These are phyloP conservation scores for Trametes hirsuta DNA, from an alignment of 1,284 basidiomycete species.

Conservation along the genomic window DNA sequence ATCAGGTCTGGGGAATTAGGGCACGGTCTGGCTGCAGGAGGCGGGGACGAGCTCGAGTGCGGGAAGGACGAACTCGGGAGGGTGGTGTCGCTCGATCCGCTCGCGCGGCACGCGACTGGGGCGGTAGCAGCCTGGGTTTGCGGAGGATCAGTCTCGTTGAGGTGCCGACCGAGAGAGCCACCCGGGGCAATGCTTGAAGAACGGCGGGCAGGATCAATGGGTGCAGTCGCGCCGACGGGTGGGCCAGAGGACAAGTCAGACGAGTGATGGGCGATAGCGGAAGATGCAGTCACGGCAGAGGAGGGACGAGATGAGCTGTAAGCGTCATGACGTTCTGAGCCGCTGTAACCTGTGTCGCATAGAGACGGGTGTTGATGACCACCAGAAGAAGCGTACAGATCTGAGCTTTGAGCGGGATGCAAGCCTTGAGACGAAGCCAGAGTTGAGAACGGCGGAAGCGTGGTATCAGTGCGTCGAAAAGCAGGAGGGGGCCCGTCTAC, in stretches of 20 bases:
- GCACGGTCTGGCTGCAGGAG: neutral
- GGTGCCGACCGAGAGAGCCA: neutral
- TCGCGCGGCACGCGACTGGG: neutral
- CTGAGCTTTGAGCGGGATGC: neutral
- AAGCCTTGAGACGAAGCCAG: neutral
- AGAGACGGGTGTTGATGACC: neutral
- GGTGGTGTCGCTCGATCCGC: conserved; percentile 11
- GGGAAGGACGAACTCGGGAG: conserved; percentile 19
- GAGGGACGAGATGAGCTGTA: conserved; percentile 18
- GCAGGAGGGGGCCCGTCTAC: neutral
- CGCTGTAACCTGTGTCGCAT: neutral
- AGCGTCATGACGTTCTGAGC: neutral
- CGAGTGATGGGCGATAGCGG: conserved; percentile 14
- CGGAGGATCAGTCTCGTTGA: neutral
- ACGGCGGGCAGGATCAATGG: neutral
- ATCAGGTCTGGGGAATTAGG: conserved; percentile 17
- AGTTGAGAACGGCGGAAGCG: neutral
- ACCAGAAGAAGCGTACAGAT: too few species aligned
- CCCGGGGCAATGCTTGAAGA: neutral
- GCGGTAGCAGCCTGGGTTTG: neutral
- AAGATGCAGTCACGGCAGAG: conserved; percentile 18
- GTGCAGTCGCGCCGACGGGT: neutral
- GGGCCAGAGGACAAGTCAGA: neutral
- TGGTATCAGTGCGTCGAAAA: neutral
- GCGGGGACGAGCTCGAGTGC: conserved; percentile 12